Evolutionary conservation across 208 protist species (phyloP), one percentile per base, ranked within the genome.

Genomic region (Trypanosomatidae sp.): DNA sequence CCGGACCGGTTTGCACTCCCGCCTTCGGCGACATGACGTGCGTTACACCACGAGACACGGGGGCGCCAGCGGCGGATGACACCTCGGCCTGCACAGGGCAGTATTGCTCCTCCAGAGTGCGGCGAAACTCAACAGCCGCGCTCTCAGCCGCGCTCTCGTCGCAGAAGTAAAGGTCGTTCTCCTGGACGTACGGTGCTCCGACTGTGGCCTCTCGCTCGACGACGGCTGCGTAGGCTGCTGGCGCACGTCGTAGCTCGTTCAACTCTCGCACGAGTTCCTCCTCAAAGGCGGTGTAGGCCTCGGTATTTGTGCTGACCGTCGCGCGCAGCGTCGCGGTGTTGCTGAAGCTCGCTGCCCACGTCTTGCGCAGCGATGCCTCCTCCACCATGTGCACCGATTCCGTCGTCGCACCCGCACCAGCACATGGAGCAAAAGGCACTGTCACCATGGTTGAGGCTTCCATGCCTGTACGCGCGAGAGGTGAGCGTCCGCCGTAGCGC

Each of bases 231-330:
- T 93, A 96, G 3, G 52, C 80, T 0, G 73, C 75, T 22, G 92
- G 92, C 36, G 89, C 82, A 9, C 79, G 43, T 0, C 92, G 87
- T 58, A 94, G 60, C 30, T 70, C 70, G 72, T 96, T 96, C 46
- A 96, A 73, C 79, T 96, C 92, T 22, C 62, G 62, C 60, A 94
- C 64, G 39, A 96, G 72, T 4, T 66, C 69, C 50, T 77, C 73
- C 77, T 96, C 92, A 44, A 90, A 86, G 17, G 49, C 67, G 60
- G 81, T 91, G 82, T 88, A 90, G 33, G 78, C 80, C 59, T 94
- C 92, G 28, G 53, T 62, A 56, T 56, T 58, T 49, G 83, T 90
- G 47, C 84, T 87, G 53, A 92, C 88, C 25, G 88, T 79, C 53
- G 64, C 66, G 17, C 84, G 91, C 49, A 94, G 76, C 15, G 55